A percentile compares a stretch with the other conserved stretches of the same genome.
Conservation (phyloP, 2,329 filamentous ascomycete species). For the Alternaria solani region DNA sequence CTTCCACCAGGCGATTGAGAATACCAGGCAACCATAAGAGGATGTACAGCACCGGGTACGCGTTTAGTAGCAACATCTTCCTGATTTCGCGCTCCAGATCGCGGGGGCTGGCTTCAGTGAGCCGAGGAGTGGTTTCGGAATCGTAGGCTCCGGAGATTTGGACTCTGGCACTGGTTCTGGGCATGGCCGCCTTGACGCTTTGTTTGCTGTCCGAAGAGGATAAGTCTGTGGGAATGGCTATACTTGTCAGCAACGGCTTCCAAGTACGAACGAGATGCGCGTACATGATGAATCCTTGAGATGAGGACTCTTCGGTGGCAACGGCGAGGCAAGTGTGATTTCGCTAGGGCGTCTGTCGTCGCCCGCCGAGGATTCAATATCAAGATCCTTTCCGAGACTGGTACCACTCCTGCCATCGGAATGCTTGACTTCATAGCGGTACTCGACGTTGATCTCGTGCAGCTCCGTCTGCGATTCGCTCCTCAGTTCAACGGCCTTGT, state of each 20-base stretch:
- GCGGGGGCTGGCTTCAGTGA: neutral
- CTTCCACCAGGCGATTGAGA: conserved; percentile 29
- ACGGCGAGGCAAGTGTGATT: neutral
- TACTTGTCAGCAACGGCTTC: neutral
- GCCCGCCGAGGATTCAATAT: neutral
- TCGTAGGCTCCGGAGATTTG: neutral
- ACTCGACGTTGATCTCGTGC: conserved; percentile 12
- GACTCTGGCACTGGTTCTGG: neutral
- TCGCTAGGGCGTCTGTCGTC: neutral
- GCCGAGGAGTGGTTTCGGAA: neutral
- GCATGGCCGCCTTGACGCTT: neutral
- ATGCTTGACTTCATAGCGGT: conserved; percentile 7
- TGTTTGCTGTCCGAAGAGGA: neutral
- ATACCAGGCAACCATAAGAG: conserved; percentile 48
- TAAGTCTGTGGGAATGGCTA: neutral
- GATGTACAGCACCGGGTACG: conserved; percentile 46
- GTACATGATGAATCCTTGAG: neutral
- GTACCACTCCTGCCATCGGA: conserved; percentile 14
- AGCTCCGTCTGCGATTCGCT: conserved; percentile 11
- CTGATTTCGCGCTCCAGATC: conserved; percentile 32
- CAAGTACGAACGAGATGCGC: neutral
- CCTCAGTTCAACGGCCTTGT: neutral
- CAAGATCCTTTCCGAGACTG: neutral
- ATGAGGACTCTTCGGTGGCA: neutral
- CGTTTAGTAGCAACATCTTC: conserved; percentile 44